These are phyloP conservation scores for Leccinum barrowsii DNA, from an alignment of 768 basidiomycete species.

Conservation along the genomic window DNA sequence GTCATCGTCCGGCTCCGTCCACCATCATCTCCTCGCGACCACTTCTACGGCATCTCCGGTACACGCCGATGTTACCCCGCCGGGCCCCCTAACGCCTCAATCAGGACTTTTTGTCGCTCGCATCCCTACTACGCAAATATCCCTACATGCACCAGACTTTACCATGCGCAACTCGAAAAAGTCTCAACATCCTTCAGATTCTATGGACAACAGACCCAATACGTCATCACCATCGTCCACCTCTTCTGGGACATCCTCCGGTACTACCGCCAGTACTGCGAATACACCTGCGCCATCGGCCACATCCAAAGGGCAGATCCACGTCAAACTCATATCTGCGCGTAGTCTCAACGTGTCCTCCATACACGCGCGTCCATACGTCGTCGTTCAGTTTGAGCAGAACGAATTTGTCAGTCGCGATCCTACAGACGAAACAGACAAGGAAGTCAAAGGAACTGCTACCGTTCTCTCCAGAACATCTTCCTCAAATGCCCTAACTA, in stretches of 20 bases:
- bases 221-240: conserved; percentile 41
- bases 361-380: conserved; percentile 72
- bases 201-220: conserved; percentile 36
- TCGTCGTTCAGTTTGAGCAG: conserved; percentile 97
- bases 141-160: conserved; percentile 84
- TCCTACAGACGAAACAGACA: conserved; percentile 80
- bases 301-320: conserved; percentile 71
- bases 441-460: conserved; percentile 83
- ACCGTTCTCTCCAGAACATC: conserved; percentile 52
- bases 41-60: conserved; percentile 19
- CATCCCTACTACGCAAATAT: conserved; percentile 58
- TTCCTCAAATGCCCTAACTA: conserved; percentile 61
- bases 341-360: conserved; percentile 74
- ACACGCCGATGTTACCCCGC: conserved; percentile 37
- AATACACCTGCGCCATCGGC: conserved; percentile 29
- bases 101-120: conserved; percentile 47
- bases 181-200: conserved; percentile 27
- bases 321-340: conserved; percentile 94
- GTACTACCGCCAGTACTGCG: conserved; percentile 13
- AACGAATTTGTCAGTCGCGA: conserved; percentile 96
- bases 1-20: conserved; percentile 18
- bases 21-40: conserved; percentile 31
- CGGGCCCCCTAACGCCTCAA: conserved; percentile 46
- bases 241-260: conserved; percentile 34
- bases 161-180: conserved; percentile 65